Conservation (phyloP, 1,284 basidiomycete genomes). For the Microbotryomycetes sp. region DNA sequence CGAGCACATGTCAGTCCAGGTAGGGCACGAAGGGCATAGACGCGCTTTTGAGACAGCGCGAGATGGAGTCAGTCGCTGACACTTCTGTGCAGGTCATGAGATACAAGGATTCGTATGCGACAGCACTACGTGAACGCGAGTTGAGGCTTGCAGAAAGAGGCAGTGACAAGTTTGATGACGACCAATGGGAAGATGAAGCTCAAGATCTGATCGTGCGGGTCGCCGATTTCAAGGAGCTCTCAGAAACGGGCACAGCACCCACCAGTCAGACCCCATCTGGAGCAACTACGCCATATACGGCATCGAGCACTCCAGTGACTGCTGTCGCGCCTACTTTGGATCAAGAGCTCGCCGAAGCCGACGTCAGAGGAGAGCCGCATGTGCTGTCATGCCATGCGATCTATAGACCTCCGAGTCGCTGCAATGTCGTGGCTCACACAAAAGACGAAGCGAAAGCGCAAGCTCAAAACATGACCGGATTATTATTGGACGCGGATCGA, state of each 20-base stretch:
- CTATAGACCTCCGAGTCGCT: not conserved
- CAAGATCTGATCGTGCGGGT: slow-evolving; percentile 16
- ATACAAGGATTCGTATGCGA: slow-evolving; percentile 21
- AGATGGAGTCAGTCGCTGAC: not conserved
- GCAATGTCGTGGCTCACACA: not conserved
- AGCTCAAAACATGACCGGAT: slow-evolving; percentile 3
- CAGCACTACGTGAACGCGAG: slow-evolving; percentile 5
- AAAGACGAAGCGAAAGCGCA: not conserved
- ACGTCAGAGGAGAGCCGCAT: not conserved
- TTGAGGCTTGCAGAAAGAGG: not conserved
- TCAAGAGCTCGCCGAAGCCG: not conserved
- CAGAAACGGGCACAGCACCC: not conserved
- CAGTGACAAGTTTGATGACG: not conserved
- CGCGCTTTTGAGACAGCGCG: not conserved
- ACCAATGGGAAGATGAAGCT: slow-evolving; percentile 22
- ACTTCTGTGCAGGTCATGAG: slow-evolving; percentile 1
- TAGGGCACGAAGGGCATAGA: not conserved
- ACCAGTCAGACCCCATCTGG: not conserved
- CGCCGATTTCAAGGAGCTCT: slow-evolving; percentile 11
- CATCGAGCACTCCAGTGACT: not conserved
- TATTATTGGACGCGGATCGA: slow-evolving; percentile 37
- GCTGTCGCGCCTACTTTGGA: not conserved
- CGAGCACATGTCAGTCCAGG: not conserved
- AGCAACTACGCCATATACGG: not conserved
- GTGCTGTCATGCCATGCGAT: not conserved